A percentile compares a stretch with the other conserved stretches of the same genome.
phyloP scores from a whole-genome alignment of 345 rosid species.

The Abelmoschus esculentus region DNA sequence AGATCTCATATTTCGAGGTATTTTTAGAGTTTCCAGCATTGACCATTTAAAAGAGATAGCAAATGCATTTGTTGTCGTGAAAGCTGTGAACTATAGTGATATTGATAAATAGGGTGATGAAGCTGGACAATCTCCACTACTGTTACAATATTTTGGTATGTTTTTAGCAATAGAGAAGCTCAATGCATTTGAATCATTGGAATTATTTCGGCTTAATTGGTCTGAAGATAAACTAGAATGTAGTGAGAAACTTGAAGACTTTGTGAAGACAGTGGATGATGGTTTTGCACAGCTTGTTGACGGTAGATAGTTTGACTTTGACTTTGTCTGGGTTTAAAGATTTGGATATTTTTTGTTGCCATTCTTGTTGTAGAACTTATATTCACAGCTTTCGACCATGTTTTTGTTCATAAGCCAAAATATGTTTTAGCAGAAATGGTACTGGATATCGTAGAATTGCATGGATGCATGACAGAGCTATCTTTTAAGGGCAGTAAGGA shows the following conservation, averaged over 20 bases:
- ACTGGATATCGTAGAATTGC: too few species aligned
- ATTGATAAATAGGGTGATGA: background rate
- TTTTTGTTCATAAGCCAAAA: too few species aligned
- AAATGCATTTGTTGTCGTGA: background rate
- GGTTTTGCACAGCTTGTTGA: slow-evolving; percentile 96
- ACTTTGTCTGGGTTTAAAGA: slow-evolving; percentile 65
- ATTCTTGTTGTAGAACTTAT: too few species aligned
- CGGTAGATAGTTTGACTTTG: slow-evolving; percentile 75
- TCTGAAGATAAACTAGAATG: slow-evolving; percentile 98
- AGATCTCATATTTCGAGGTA: background rate
- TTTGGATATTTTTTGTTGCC: too few species aligned
- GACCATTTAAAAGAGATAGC: background rate
- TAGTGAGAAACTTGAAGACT: slow-evolving; percentile 97
- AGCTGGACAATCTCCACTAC: slow-evolving; percentile 58
- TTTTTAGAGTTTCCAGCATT: background rate
- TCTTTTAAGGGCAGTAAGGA: too few species aligned
- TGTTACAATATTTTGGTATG: slow-evolving; percentile 94
- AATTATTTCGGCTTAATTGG: slow-evolving; percentile 96
- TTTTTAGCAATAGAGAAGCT: slow-evolving; percentile 92
- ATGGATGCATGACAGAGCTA: too few species aligned
- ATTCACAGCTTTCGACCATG: too few species aligned
- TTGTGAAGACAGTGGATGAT: slow-evolving; percentile 98
- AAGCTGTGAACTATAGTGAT: background rate
- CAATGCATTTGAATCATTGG: slow-evolving; percentile 93
- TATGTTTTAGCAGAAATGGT: too few species aligned